phyloP scores from a whole-genome alignment of 2,329 filamentous ascomycete species.

The Cyphellophora attinorum region DNA sequence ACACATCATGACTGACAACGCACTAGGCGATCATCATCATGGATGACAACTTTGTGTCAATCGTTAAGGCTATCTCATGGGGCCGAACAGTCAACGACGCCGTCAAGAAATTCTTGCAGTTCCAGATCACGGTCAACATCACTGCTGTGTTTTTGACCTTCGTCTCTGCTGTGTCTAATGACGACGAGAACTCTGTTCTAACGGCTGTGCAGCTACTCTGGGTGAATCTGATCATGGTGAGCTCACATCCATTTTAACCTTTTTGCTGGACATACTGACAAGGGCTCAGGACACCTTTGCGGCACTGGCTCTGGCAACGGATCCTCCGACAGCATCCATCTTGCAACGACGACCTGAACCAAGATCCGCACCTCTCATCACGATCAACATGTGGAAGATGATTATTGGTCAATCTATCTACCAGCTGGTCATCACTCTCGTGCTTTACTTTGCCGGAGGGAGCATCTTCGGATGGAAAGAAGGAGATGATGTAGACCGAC shows the following conservation, averaged over 20 bases:
- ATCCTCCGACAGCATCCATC: conserved; percentile 46
- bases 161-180: conserved; percentile 47
- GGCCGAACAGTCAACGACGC: conserved; percentile 68
- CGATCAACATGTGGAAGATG: conserved; percentile 33
- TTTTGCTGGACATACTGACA: too few species aligned
- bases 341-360: conserved; percentile 39
- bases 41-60: conserved; percentile 83
- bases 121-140: conserved; percentile 54
- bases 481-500: conserved; percentile 30
- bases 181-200: conserved; percentile 48
- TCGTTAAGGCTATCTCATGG: conserved; percentile 75
- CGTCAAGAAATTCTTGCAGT: conserved; percentile 63
- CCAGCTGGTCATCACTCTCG: conserved; percentile 25
- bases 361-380: conserved; percentile 32
- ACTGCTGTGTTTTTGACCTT: conserved; percentile 55
- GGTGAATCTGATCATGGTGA: conserved; percentile 60
- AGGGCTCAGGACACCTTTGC: conserved; percentile 59
- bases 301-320: conserved; percentile 52
- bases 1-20: too few species aligned
- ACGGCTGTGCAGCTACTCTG: conserved; percentile 56
- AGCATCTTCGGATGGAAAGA: conserved; percentile 43
- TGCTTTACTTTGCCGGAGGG: conserved; percentile 48
- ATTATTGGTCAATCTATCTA: conserved; percentile 30
- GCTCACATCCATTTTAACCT: too few species aligned
- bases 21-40: conserved; percentile 75